Conservation (phyloP, 768 basidiomycete genomes). For the Tricholoma matsutake region DNA sequence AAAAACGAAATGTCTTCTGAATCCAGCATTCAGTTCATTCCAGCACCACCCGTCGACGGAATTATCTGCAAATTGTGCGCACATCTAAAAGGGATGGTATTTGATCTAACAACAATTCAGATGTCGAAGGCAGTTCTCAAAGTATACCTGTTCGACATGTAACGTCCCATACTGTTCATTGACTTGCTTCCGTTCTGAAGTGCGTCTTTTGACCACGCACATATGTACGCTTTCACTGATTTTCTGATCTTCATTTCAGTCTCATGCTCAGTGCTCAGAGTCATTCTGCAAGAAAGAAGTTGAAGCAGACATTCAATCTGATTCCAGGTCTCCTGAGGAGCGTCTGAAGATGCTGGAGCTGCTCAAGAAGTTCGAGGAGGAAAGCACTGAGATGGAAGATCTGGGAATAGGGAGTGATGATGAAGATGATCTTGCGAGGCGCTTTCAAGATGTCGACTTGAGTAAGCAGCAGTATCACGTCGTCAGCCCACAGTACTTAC, state of each 20-base stretch:
- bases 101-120: slow-evolving; percentile 31
- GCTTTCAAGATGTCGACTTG: slow-evolving; percentile 59
- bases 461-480: slow-evolving; percentile 37
- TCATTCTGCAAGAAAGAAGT: slow-evolving; percentile 77
- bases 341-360: slow-evolving; percentile 64
- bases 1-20: slow-evolving; percentile 18
- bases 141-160: slow-evolving; percentile 81
- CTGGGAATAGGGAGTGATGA: slow-evolving; percentile 36
- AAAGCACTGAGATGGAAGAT: slow-evolving; percentile 39
- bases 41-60: slow-evolving; percentile 20
- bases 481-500: neutral
- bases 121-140: slow-evolving; percentile 71
- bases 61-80: slow-evolving; percentile 47
- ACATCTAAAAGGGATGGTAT: neutral
- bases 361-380: slow-evolving; percentile 71
- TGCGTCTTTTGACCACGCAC: slow-evolving; percentile 29
- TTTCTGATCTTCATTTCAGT: slow-evolving; percentile 25
- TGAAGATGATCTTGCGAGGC: slow-evolving; percentile 40
- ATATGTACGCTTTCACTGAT: slow-evolving; percentile 4
- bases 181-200: slow-evolving; percentile 73
- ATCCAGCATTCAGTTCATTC: slow-evolving; percentile 6
- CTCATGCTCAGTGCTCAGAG: slow-evolving; percentile 77
- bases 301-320: slow-evolving; percentile 55
- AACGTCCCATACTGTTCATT: slow-evolving; percentile 81
- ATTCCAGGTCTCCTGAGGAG: slow-evolving; percentile 55